Percentiles rank a stretch among this genome's conserved stretches.
Evolutionary conservation across 1,139 yeast species (phyloP).

Genomic region (Insectozyma bohioensis): DNA sequence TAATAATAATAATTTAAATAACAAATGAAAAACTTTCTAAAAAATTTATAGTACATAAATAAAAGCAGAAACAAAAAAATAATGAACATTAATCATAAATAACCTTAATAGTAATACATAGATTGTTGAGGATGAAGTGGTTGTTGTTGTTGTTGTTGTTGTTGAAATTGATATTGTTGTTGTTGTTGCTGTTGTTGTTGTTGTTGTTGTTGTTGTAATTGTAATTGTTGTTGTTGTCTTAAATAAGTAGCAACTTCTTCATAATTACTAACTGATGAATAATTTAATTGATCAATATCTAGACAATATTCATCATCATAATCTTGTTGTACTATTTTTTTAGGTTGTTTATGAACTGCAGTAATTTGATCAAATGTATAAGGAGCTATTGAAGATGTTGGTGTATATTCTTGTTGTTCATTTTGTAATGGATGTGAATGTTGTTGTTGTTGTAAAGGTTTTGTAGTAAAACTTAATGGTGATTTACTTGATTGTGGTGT

Average conservation of each 20-base stretch:
- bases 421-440: conserved; percentile 7
- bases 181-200: conserved; percentile 8
- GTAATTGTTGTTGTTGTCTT: conserved; percentile 14
- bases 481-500: conserved; percentile 15
- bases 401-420: conserved; percentile 7
- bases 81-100: not conserved
- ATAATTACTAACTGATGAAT: conserved; percentile 19
- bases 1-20: too few relatives aligned
- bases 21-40: too few relatives aligned
- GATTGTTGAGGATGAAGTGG: conserved; percentile 15
- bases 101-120: conserved; percentile 12
- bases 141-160: conserved; percentile 7
- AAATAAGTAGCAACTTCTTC: conserved; percentile 20
- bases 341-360: conserved; percentile 7
- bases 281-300: conserved; percentile 44
- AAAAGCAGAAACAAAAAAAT: not conserved
- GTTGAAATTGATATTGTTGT: conserved; percentile 1
- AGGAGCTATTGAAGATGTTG: conserved; percentile 1
- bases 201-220: conserved; percentile 8
- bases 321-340: conserved; percentile 21
- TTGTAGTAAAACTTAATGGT: conserved; percentile 11
- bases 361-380: conserved; percentile 11
- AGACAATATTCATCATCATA: conserved; percentile 50
- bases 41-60: too few relatives aligned
- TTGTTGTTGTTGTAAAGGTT: conserved; percentile 6